phyloP scores from a whole-genome alignment of 2,329 filamentous ascomycete species.

The Cercospora zeina region DNA sequence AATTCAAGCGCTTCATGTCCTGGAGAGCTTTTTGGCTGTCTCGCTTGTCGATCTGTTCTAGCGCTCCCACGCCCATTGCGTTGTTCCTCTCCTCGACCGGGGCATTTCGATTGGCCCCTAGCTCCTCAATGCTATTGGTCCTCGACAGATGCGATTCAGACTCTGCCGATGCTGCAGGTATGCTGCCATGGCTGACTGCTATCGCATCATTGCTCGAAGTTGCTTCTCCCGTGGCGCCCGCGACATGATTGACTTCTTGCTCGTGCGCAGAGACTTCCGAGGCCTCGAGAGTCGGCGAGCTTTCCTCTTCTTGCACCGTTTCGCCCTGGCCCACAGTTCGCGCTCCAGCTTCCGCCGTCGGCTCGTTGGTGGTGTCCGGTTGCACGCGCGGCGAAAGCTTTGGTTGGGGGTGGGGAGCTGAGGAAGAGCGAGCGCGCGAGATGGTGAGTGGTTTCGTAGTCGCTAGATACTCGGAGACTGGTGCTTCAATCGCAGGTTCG shows the following conservation, averaged over 20 bases:
- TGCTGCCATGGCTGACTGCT: constrained; percentile 12
- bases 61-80: neutral
- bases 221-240: constrained; percentile 25
- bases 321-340: neutral
- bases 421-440: constrained; percentile 5
- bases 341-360: constrained; percentile 16
- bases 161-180: constrained; percentile 15
- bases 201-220: constrained; percentile 9
- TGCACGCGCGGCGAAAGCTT: neutral
- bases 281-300: neutral
- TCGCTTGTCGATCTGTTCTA: constrained; percentile 16
- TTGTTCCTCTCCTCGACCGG: constrained; percentile 6
- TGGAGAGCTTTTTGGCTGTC: constrained; percentile 23
- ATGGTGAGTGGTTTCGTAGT: neutral
- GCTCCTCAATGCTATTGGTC: neutral
- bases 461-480: neutral
- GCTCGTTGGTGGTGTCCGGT: constrained; percentile 13
- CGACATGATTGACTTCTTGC: constrained; percentile 28
- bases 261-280: constrained; percentile 11
- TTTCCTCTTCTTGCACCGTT: neutral
- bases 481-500: neutral
- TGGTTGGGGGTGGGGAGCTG: neutral
- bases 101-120: neutral
- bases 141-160: neutral
- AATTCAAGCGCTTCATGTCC: constrained; percentile 24